These are phyloP conservation scores for Epichloe hybrida DNA, from an alignment of 2,329 filamentous ascomycete genomes.

Conservation along the genomic window DNA sequence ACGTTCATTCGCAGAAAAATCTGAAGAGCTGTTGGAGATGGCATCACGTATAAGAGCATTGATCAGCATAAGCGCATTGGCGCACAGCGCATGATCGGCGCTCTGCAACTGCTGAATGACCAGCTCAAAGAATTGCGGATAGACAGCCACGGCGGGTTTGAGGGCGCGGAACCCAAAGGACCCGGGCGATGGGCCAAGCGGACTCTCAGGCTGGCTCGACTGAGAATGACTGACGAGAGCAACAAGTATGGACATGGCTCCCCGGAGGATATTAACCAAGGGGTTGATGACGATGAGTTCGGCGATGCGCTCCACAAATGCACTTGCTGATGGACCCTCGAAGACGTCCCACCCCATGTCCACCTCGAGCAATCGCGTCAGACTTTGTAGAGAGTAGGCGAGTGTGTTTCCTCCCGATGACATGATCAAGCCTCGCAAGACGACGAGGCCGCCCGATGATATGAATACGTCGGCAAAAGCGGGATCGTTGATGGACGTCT, in stretches of 20 bases:
- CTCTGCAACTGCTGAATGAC: constrained; percentile 85
- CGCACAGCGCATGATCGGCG: constrained; percentile 88
- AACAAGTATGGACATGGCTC: constrained; percentile 92
- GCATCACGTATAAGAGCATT: constrained; percentile 92
- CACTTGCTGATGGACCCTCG: constrained; percentile 45
- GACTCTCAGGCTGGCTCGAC: constrained; percentile 28
- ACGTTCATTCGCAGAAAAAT: constrained; percentile 13
- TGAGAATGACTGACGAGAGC: constrained; percentile 82
- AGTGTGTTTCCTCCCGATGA: constrained; percentile 82
- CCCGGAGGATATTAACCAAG: constrained; percentile 90
- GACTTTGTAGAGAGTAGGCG: constrained; percentile 84
- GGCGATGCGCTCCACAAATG: constrained; percentile 65
- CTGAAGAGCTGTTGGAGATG: constrained; percentile 57
- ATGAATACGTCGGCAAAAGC: constrained; percentile 96
- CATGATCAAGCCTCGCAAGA: constrained; percentile 73
- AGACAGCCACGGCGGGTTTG: constrained; percentile 79
- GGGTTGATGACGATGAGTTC: constrained; percentile 90
- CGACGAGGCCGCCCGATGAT: constrained; percentile 67
- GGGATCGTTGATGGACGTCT: constrained; percentile 87
- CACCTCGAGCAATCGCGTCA: constrained; percentile 78
- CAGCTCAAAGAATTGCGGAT: constrained; percentile 89
- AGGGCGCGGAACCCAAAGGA: constrained; percentile 80
- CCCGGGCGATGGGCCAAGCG: constrained; percentile 31
- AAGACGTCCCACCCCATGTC: constrained; percentile 97
- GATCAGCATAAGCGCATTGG: constrained; percentile 87